Evolutionary conservation across 345 rosid species (phyloP).

Genomic region (Euphorbia peplus): DNA sequence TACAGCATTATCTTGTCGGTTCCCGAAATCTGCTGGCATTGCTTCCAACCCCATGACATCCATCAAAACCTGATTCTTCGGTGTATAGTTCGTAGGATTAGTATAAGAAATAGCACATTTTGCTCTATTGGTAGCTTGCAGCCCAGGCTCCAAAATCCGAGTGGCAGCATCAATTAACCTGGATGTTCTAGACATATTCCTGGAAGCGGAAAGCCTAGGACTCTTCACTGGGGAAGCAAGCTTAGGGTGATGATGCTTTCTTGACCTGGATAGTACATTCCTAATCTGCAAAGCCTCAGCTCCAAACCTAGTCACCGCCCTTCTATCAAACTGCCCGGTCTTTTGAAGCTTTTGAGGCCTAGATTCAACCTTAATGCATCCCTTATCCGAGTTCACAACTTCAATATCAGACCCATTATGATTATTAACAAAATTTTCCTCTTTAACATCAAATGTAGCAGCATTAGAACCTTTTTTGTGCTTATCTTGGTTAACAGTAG

Average conservation of each 20-base stretch:
- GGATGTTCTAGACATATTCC: slow-evolving; percentile 51
- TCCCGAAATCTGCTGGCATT: slow-evolving; percentile 25
- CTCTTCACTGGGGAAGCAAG: slow-evolving; percentile 63
- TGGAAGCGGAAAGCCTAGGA: slow-evolving; percentile 50
- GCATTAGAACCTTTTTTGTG: slow-evolving; percentile 39
- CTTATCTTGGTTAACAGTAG: slow-evolving; percentile 53
- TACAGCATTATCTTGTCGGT: slow-evolving; percentile 16
- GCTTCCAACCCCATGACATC: slow-evolving; percentile 26
- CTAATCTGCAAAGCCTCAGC: slow-evolving; percentile 80
- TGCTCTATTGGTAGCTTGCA: slow-evolving; percentile 58
- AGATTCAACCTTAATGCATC: slow-evolving; percentile 38
- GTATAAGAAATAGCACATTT: slow-evolving; percentile 53
- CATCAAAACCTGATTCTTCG: slow-evolving; percentile 24
- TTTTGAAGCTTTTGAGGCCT: slow-evolving; percentile 92
- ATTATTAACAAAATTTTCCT: slow-evolving; percentile 19
- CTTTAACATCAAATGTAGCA: slow-evolving; percentile 29
- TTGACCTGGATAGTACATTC: slow-evolving; percentile 58
- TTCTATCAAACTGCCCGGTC: slow-evolving; percentile 50
- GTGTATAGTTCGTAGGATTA: slow-evolving; percentile 21
- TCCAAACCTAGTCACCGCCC: slow-evolving; percentile 63
- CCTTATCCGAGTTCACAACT: slow-evolving; percentile 33
- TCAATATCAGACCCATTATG: slow-evolving; percentile 24
- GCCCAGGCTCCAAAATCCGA: slow-evolving; percentile 84
- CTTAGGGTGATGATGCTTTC: slow-evolving; percentile 59
- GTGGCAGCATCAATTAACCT: slow-evolving; percentile 82